Evolutionary conservation across 306 rosid genomes (phyloP).

Genomic region (Coriaria nepalensis): DNA sequence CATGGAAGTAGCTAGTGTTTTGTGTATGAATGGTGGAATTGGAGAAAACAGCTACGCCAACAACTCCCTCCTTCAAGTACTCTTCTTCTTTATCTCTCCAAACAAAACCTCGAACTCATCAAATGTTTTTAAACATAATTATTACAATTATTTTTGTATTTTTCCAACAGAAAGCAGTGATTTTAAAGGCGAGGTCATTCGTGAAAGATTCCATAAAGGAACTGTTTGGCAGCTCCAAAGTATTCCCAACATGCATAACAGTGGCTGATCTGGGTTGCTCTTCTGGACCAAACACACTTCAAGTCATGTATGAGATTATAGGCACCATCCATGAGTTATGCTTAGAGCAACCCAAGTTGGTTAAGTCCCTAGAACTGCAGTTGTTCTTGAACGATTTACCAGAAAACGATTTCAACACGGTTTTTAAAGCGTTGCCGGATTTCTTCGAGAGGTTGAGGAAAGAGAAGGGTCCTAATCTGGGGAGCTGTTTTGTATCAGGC

Average conservation of each 20-base stretch:
- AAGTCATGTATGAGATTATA: conserved; percentile 6
- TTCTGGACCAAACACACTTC: conserved; percentile 10
- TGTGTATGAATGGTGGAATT: conserved; percentile 12
- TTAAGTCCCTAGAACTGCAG: conserved; percentile 10
- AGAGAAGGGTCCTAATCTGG: conserved; percentile 2
- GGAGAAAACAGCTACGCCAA: conserved; percentile 10
- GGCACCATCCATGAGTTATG: not conserved
- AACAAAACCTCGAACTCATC: too few relatives aligned
- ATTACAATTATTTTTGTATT: too few relatives aligned
- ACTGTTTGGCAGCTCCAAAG: not conserved
- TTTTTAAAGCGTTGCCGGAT: conserved; percentile 22
- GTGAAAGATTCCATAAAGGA: conserved; percentile 4
- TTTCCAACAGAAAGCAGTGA: conserved; percentile 4
- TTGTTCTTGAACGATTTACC: conserved; percentile 36
- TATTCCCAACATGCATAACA: not conserved
- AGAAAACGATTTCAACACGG: conserved; percentile 35
- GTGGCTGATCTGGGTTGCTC: conserved; percentile 20
- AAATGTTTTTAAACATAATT: too few relatives aligned
- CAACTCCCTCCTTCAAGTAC: conserved; percentile 12
- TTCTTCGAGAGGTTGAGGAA: conserved; percentile 11
- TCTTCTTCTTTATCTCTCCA: too few relatives aligned
- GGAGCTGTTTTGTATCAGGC: conserved; percentile 26
- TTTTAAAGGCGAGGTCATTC: conserved; percentile 6
- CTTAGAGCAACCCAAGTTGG: not conserved
- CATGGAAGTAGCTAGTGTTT: conserved; percentile 12